These are phyloP conservation scores for Fusarium humuli DNA, from an alignment of 2,329 filamentous ascomycete species.

Conservation along the genomic window DNA sequence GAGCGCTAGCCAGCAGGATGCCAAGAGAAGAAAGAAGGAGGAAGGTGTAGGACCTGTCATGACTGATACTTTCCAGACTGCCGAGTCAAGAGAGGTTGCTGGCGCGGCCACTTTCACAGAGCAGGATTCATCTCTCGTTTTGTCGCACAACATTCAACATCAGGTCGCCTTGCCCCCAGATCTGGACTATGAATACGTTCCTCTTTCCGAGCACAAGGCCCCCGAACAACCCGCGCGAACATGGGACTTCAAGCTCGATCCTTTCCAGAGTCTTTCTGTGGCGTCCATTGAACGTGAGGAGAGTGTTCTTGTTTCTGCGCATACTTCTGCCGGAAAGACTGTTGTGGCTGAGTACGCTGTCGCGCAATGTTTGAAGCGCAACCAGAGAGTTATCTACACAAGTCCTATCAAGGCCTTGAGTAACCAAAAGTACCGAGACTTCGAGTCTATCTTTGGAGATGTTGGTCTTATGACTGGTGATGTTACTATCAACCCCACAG, in stretches of 20 bases:
- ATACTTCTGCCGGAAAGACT: conserved; percentile 97
- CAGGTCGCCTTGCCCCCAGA: conserved; percentile 95
- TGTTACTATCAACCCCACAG: conserved; percentile 98
- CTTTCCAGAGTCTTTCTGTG: conserved; percentile 95
- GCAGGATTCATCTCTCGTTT: conserved; percentile 78
- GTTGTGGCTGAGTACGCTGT: conserved; percentile 99
- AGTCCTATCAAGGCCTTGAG: conserved; percentile 99
- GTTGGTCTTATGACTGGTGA: conserved; percentile 99
- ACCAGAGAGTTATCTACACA: conserved; percentile 98
- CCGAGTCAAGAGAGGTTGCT: conserved; percentile 90
- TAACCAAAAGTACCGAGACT: conserved; percentile 99
- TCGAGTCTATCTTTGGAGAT: conserved; percentile 94
- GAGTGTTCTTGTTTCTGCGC: conserved; percentile 95
- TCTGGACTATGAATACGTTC: conserved; percentile 92
- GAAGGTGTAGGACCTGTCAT: conserved; percentile 78
- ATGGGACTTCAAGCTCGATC: conserved; percentile 93
- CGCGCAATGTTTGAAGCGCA: conserved; percentile 95
- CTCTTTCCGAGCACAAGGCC: conserved; percentile 94
- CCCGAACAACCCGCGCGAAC: conserved; percentile 85
- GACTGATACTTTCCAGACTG: conserved; percentile 94
- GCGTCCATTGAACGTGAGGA: conserved; percentile 95
- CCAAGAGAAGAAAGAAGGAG: conserved; percentile 71
- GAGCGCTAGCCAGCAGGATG: conserved; percentile 64
- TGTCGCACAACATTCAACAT: conserved; percentile 98
- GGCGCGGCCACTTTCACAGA: conserved; percentile 76